These are phyloP conservation scores for Erucastrum elatum DNA, from an alignment of 345 rosid species.

Conservation along the genomic window DNA sequence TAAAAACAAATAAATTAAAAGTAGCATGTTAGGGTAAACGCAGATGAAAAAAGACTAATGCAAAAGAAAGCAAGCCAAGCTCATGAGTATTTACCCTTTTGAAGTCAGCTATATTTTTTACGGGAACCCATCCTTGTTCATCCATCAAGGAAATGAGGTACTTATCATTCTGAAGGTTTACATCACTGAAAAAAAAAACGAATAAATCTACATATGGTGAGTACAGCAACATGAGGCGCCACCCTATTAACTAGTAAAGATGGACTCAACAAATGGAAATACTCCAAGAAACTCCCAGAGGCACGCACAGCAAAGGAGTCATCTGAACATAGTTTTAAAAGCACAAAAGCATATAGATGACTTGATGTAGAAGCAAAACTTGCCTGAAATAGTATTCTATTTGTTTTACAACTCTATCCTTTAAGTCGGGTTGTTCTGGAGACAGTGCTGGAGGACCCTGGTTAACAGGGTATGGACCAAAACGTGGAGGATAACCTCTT, in stretches of 20 bases:
- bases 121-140: constrained; percentile 87
- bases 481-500: constrained; percentile 70
- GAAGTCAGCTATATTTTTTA: constrained; percentile 68
- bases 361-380: constrained; percentile 20
- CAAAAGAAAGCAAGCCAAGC: constrained; percentile 20
- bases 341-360: neutral
- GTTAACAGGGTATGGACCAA: constrained; percentile 58
- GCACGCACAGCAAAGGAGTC: neutral
- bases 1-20: neutral
- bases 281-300: neutral
- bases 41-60: neutral
- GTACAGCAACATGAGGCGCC: constrained; percentile 2
- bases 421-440: constrained; percentile 54
- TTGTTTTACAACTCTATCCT: constrained; percentile 60
- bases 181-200: constrained; percentile 63
- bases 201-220: neutral
- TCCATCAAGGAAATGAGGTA: constrained; percentile 86
- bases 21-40: neutral
- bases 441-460: constrained; percentile 50
- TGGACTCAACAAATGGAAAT: constrained; percentile 3
- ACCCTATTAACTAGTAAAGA: neutral
- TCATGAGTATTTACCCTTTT: constrained; percentile 63
- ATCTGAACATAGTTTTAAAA: neutral
- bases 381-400: constrained; percentile 97
- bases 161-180: constrained; percentile 69